Evolutionary conservation across 2,329 filamentous ascomycete genomes (phyloP).

Genomic region (Aureobasidium lini): DNA sequence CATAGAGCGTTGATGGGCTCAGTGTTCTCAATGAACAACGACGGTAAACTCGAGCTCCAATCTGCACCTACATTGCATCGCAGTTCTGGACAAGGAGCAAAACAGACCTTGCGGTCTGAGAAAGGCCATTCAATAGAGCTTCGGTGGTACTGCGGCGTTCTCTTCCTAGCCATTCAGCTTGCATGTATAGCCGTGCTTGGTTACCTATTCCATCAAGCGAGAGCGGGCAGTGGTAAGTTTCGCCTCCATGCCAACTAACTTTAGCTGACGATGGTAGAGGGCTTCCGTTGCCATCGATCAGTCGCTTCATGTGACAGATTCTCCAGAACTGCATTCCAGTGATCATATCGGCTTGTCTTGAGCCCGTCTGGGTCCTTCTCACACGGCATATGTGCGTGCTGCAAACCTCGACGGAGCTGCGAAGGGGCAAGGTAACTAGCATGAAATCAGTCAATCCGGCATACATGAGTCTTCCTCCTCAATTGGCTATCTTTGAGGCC

Average conservation of each 20-base stretch:
- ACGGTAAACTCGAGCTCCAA: neutral
- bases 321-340: constrained; percentile 48
- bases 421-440: constrained; percentile 30
- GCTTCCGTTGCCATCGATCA: constrained; percentile 29
- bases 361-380: constrained; percentile 50
- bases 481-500: constrained; percentile 43
- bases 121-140: neutral
- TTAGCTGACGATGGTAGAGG: constrained; percentile 20
- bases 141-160: neutral
- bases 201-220: neutral
- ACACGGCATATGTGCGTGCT: constrained; percentile 48
- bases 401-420: constrained; percentile 47
- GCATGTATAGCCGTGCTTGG: neutral
- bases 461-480: constrained; percentile 51
- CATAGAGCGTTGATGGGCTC: neutral
- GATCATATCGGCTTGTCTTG: constrained; percentile 46
- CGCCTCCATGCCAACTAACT: constrained; percentile 11
- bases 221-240: neutral
- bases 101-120: neutral
- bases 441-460: constrained; percentile 33
- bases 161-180: neutral
- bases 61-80: neutral
- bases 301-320: constrained; percentile 32
- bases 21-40: neutral
- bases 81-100: no score